Conservation (phyloP, 2,329 filamentous ascomycete genomes). For the Epichloe bromicola region DNA sequence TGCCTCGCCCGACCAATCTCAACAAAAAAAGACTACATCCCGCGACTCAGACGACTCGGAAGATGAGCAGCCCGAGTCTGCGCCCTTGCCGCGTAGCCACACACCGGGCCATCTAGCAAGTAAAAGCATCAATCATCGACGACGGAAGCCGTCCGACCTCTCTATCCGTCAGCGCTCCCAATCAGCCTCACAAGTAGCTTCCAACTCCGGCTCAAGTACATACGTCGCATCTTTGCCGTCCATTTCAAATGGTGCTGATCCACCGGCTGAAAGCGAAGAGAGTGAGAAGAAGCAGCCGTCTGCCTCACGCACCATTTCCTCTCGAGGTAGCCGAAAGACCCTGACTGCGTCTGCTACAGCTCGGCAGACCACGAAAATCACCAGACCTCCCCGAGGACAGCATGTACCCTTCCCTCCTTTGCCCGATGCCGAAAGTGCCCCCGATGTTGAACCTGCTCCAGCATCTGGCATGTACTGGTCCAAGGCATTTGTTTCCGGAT, state of each 20-base stretch:
- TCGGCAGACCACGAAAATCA: conserved; percentile 7
- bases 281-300: conserved; percentile 16
- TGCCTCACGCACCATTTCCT: not conserved
- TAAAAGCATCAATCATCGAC: conserved; percentile 38
- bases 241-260: conserved; percentile 13
- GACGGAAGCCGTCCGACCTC: conserved; percentile 38
- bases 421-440: conserved; percentile 39
- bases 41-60: conserved; percentile 20
- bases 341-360: conserved; percentile 8
- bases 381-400: conserved; percentile 22
- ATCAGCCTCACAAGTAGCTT: conserved; percentile 28
- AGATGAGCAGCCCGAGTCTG: conserved; percentile 23
- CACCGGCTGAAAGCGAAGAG: conserved; percentile 15
- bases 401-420: conserved; percentile 43
- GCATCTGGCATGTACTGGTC: conserved; percentile 65
- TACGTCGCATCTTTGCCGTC: conserved; percentile 11
- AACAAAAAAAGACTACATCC: conserved; percentile 4
- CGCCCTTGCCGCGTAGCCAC: conserved; percentile 40
- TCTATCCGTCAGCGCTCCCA: conserved; percentile 42
- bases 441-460: conserved; percentile 48
- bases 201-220: conserved; percentile 16
- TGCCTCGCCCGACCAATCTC: conserved; percentile 10
- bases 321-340: conserved; percentile 18
- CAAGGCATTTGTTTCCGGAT: conserved; percentile 48
- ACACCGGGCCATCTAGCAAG: conserved; percentile 48